Conservation (phyloP, 1,284 basidiomycete species). For the Schizopora paradoxa region DNA sequence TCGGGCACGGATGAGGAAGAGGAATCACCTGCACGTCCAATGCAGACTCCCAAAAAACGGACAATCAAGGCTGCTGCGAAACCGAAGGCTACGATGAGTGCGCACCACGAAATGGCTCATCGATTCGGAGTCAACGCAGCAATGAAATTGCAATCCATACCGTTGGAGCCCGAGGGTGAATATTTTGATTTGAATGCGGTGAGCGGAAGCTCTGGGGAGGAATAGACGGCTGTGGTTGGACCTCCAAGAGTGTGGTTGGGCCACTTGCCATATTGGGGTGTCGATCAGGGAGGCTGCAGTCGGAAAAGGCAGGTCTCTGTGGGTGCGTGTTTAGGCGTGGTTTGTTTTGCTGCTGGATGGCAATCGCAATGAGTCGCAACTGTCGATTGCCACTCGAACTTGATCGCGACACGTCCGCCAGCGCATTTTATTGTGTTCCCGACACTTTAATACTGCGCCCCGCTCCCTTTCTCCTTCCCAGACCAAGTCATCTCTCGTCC, state of each 20-base stretch:
- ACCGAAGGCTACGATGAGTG: not conserved
- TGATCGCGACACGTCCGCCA: not conserved
- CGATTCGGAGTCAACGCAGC: not conserved
- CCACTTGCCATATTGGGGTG: not conserved
- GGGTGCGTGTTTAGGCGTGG: not conserved
- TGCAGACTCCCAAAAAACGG: conserved; percentile 9
- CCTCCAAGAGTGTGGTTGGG: not conserved
- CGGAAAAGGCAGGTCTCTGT: not conserved
- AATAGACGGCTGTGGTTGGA: conserved; percentile 9
- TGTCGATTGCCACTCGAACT: not conserved
- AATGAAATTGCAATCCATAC: not conserved
- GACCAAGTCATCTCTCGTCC: not conserved
- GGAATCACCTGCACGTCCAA: not conserved
- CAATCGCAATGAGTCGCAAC: not conserved
- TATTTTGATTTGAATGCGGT: conserved; percentile 31
- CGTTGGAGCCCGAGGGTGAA: conserved; percentile 21
- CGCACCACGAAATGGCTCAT: not conserved
- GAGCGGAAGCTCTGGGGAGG: conserved; percentile 25
- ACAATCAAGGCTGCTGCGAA: not conserved
- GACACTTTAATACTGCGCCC: not conserved
- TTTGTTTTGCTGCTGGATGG: not conserved
- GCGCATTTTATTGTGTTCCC: not conserved
- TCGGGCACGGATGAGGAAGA: conserved; percentile 5
- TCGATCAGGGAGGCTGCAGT: not conserved
- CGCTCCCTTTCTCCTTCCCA: not conserved